Evolutionary conservation across 129 eudicot genomes (phyloP), one percentile per base, ranked within the genome.

Genomic region (Flaveria trinervia): DNA sequence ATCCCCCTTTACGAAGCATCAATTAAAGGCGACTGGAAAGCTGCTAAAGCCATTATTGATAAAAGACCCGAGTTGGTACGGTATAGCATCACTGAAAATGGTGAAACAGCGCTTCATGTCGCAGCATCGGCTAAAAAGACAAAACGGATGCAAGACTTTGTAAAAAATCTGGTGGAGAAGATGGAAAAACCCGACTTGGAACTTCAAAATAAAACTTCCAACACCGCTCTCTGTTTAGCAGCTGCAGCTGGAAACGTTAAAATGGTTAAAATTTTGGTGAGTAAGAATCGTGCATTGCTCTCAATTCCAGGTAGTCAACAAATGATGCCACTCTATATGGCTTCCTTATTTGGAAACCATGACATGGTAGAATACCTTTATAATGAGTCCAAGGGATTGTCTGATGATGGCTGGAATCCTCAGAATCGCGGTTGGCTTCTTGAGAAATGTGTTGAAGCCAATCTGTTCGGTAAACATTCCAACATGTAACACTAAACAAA

Each of bases 181-280:
- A 79, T 84, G 85, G 66, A 73, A 8, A 11, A 2, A 10, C 0
- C 18, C 9, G 86, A 84, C 44, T 41, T 79, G n/a, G 89, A 76
- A 67, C 74, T 82, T 41, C 79, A 33, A 61, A 84, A 84, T 18
- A 44, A 16, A 2, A 67, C 54, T 20, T 73, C 48, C 30, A 84
- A 80, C 52, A 84, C 92, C n/a, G 92, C 87, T 3, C 82, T 88
- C 0, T 82, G 89, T 66, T 85, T 88, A 65, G 89, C 89, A 18
- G 92, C 92, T 48, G 84, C 82, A 33, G 77, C 78, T n/a, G 88
- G 89, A 59, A 75, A 66, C n/a, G 68, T 81, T 49, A 60, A 81
- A 70, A 85, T 83, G 72, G 89, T 80, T 23, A 15, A 64, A 6
- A 17, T 66, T 14, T 77, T 88, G 92, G 49, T 78, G 2, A 11